Evolutionary conservation across 495 filamentous ascomycete genomes (phyloP), one percentile per base, ranked within the genome.

Genomic region (Penicillium samsonianum): DNA sequence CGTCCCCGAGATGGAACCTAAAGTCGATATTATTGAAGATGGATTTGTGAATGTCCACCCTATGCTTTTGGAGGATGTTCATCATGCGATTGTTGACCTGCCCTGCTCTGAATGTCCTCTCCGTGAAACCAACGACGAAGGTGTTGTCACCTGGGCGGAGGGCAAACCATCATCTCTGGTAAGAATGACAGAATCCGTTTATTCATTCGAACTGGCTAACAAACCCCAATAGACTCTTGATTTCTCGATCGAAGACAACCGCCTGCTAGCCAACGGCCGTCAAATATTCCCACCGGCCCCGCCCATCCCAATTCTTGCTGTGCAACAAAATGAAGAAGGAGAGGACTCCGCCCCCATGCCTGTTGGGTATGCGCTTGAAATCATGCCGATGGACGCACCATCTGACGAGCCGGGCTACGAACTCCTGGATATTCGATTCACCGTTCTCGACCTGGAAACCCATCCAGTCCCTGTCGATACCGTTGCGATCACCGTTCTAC

Each of bases 401-500:
- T 60, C 64, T 4, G 67, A 76, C 5, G 67, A 68, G 28, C 57
- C 63, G 2, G 69, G 43, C 17, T 59, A 69, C 25, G 71, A 78
- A 7, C 52, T 78, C 19, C 62, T 74, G 9, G 69, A 69, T 37
- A 61, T 78, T 35, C 70, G 74, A 44, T 78, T 80, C 65, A 78
- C 77, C 12, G 65, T 82, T 33, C 72, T 83, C 59, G 79, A 78
- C 38, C 65, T 83, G 16, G 76, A 81, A 45, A 60, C 70, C 25
- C 75, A 78, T 62, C 78, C 80, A 10, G 75, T 81, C 20, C 74
- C 77, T 17, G 67, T 83, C 16, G 78, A 82, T 51, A 76, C 79
- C 19, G 59, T 82, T 33, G 70, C 70, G 23, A 68, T 83, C 52
- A 73, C 67, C 42, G 63, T 78, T 16, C 65, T 82, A 58, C 72